phyloP scores from a whole-genome alignment of 805 yeast species.

The Cyberlindnera mrakii region DNA sequence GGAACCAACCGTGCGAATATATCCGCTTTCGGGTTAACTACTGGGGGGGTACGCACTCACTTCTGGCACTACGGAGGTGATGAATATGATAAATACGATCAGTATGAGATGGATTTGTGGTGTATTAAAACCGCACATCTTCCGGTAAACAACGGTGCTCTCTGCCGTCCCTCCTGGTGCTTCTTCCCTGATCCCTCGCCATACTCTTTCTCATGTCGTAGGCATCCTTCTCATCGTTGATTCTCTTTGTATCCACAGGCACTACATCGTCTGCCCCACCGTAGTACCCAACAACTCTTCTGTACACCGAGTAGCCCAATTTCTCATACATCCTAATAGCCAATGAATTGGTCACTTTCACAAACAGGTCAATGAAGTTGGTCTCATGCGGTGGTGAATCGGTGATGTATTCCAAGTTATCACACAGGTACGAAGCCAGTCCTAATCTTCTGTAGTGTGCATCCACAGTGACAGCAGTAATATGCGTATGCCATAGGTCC shows the following conservation, averaged over 20 bases:
- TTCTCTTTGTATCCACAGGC: slow-evolving; percentile 32
- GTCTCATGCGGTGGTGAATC: slow-evolving; percentile 75
- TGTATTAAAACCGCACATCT: slow-evolving; percentile 49
- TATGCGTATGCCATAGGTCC: slow-evolving; percentile 92
- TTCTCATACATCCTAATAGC: slow-evolving; percentile 83
- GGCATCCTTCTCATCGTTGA: slow-evolving; percentile 74
- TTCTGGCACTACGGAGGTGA: not conserved
- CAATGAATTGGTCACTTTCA: slow-evolving; percentile 73
- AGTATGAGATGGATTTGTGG: too few relatives aligned
- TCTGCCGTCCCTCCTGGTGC: slow-evolving; percentile 57
- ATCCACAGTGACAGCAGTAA: slow-evolving; percentile 90
- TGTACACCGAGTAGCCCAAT: slow-evolving; percentile 74
- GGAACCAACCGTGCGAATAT: too few relatives aligned
- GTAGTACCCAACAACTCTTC: slow-evolving; percentile 89
- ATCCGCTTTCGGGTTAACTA: not conserved
- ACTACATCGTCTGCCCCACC: slow-evolving; percentile 45
- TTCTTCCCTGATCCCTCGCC: slow-evolving; percentile 46
- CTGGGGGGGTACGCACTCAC: not conserved
- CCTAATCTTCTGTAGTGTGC: slow-evolving; percentile 81
- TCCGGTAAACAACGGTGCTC: slow-evolving; percentile 56
- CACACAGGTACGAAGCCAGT: slow-evolving; percentile 74
- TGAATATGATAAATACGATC: too few relatives aligned
- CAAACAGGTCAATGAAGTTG: slow-evolving; percentile 86
- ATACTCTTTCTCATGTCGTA: slow-evolving; percentile 76
- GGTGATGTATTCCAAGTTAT: slow-evolving; percentile 65